These are phyloP conservation scores for Rhizopus stolonifer DNA, from an alignment of 371 early-diverging fungal genomes.

Conservation along the genomic window DNA sequence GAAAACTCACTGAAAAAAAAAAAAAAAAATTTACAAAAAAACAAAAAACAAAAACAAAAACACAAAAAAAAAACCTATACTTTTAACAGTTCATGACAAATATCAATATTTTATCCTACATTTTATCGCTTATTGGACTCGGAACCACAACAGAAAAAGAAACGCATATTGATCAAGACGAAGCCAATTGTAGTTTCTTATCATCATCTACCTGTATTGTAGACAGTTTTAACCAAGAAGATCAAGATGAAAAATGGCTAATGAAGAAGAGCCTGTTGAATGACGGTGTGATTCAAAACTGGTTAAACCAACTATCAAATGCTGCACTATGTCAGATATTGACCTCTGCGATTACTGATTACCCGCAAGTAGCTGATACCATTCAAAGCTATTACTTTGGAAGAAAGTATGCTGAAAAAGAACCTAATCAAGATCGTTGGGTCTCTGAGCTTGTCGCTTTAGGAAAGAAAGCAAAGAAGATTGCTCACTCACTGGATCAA, in stretches of 20 bases:
- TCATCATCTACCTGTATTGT: slow-evolving; percentile 26
- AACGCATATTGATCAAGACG: slow-evolving; percentile 5
- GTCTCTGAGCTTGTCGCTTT: slow-evolving; percentile 16
- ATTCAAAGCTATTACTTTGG: slow-evolving; percentile 19
- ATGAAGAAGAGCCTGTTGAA: background rate
- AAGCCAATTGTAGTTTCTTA: slow-evolving; percentile 17
- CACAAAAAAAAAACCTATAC: slow-evolving; percentile 1
- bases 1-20: slow-evolving; percentile 4
- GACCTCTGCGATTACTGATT: slow-evolving; percentile 22
- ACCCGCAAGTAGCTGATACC: slow-evolving; percentile 19
- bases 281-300: slow-evolving; percentile 11
- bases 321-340: slow-evolving; percentile 33
- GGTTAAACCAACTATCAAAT: slow-evolving; percentile 31
- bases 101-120: slow-evolving; percentile 15
- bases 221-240: slow-evolving; percentile 4
- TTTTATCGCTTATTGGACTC: slow-evolving; percentile 28
- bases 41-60: slow-evolving; percentile 5
- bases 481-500: slow-evolving; percentile 29
- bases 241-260: slow-evolving; percentile 1
- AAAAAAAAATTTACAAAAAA: slow-evolving; percentile 13
- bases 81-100: slow-evolving; percentile 13
- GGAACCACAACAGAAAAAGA: slow-evolving; percentile 9
- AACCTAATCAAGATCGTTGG: slow-evolving; percentile 6
- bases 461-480: slow-evolving; percentile 17
- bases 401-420: background rate